Evolutionary conservation across 2,329 filamentous ascomycete genomes (phyloP).

Genomic region (Domatiomyces globalis): DNA sequence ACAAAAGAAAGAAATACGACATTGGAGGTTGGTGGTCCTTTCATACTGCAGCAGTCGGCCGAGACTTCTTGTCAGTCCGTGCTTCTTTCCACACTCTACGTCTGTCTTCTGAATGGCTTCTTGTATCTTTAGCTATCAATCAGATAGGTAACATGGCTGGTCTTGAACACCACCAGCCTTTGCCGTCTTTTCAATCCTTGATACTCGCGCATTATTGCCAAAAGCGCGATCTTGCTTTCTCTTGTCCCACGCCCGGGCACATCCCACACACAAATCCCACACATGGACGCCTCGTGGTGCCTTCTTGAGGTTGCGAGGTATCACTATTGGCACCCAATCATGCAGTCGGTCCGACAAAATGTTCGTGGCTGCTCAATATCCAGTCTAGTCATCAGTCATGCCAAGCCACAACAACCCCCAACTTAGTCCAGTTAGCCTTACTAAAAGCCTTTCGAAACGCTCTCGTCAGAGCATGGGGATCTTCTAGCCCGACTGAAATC

Average conservation of each 20-base stretch:
- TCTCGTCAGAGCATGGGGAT: neutral
- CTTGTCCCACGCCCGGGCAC: too few species aligned
- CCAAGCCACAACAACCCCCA: neutral
- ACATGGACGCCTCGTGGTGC: too few species aligned
- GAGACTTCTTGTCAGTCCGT: neutral
- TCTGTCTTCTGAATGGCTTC: neutral
- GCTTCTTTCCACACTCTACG: neutral
- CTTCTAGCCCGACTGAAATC: conserved; percentile 13
- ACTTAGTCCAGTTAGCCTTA: neutral
- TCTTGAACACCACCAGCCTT: too few species aligned
- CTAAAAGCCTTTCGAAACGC: neutral
- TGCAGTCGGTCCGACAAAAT: neutral
- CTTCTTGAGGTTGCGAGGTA: too few species aligned
- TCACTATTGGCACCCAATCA: neutral
- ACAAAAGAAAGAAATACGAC: neutral
- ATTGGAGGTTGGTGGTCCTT: neutral
- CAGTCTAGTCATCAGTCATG: neutral
- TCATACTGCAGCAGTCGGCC: neutral
- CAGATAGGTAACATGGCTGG: neutral
- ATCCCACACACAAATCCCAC: neutral
- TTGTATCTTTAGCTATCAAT: neutral
- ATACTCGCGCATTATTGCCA: too few species aligned
- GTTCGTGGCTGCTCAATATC: neutral
- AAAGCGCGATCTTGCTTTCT: neutral
- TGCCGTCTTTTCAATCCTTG: too few species aligned